Percentiles rank a stretch among this genome's conserved stretches.
Conservation (phyloP, 495 filamentous ascomycete species). For the Podospora appendiculata region DNA sequence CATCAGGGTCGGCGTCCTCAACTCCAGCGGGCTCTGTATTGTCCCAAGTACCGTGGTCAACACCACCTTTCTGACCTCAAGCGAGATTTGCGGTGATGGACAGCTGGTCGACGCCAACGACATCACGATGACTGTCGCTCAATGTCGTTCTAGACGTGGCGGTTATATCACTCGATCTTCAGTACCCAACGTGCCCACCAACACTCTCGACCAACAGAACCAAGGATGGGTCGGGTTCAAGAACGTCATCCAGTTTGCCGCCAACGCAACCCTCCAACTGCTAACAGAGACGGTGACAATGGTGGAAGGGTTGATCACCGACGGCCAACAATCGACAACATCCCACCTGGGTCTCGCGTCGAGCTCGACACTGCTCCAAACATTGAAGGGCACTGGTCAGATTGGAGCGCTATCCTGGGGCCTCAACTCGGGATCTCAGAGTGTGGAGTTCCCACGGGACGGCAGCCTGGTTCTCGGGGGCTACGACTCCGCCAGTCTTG, state of each 20-base stretch:
- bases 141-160: constrained; percentile 9
- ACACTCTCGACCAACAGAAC: background rate
- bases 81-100: constrained; percentile 2
- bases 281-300: background rate
- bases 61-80: constrained; percentile 3
- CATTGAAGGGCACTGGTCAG: constrained; percentile 3
- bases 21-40: constrained; percentile 1
- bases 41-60: constrained; percentile 8
- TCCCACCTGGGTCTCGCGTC: constrained; percentile 10
- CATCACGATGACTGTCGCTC: background rate
- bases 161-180: background rate
- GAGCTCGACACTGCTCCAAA: background rate
- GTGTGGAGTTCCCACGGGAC: constrained; percentile 1
- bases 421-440: constrained; percentile 12
- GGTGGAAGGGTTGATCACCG: constrained; percentile 3
- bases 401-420: constrained; percentile 10
- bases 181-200: background rate
- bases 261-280: constrained; percentile 2
- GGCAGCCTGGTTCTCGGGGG: constrained; percentile 13
- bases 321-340: constrained; percentile 7
- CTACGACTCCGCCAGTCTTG: constrained; percentile 8
- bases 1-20: background rate
- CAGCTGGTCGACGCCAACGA: constrained; percentile 1
- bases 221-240: constrained; percentile 2
- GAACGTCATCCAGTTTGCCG: constrained; percentile 2